These are phyloP conservation scores for Tinospora cordifolia DNA, from an alignment of 164 flowering plant species.

Conservation along the genomic window DNA sequence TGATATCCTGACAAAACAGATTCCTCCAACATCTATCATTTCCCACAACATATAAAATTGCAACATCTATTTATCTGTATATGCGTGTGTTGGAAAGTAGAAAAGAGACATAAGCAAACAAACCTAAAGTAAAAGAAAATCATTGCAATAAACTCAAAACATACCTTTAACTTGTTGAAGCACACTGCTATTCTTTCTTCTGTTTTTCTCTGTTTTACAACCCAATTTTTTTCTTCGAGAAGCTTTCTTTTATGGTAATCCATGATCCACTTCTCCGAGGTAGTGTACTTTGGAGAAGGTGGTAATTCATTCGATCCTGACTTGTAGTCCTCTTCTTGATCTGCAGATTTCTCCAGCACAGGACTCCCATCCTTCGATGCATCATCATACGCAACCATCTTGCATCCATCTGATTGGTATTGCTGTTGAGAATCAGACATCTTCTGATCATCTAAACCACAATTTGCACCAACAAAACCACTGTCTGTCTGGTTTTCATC, in stretches of 20 bases:
- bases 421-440: slow-evolving; percentile 24
- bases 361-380: slow-evolving; percentile 13
- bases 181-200: slow-evolving; percentile 51
- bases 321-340: slow-evolving; percentile 36
- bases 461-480: slow-evolving; percentile 9
- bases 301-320: slow-evolving; percentile 27
- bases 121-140: not conserved
- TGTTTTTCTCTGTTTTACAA: slow-evolving; percentile 57
- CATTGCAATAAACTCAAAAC: slow-evolving; percentile 5
- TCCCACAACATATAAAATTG: not conserved
- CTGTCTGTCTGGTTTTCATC: slow-evolving; percentile 21
- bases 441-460: slow-evolving; percentile 19
- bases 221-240: slow-evolving; percentile 48
- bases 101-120: not conserved
- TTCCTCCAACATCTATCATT: not conserved
- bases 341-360: slow-evolving; percentile 21
- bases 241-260: slow-evolving; percentile 61
- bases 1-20: not conserved
- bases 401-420: slow-evolving; percentile 23
- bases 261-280: slow-evolving; percentile 81
- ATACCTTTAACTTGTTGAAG: slow-evolving; percentile 68
- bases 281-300: slow-evolving; percentile 64
- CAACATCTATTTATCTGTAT: not conserved
- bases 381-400: slow-evolving; percentile 15
- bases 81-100: not conserved